phyloP scores from a whole-genome alignment of 495 filamentous ascomycete genomes.

The Tuber microsphaerosporum region DNA sequence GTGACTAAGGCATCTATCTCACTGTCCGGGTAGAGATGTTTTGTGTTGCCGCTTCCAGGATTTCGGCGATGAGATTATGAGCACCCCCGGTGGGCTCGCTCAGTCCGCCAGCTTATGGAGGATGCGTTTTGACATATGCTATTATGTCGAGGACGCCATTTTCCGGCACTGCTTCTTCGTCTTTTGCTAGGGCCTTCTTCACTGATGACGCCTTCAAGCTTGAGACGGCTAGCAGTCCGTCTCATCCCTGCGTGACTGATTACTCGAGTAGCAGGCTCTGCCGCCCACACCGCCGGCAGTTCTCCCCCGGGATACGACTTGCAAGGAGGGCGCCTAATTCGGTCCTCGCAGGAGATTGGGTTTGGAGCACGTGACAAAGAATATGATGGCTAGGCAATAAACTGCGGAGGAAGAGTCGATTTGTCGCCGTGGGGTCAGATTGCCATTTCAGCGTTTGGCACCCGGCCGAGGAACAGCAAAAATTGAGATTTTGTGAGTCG shows the following conservation, averaged over 20 bases:
- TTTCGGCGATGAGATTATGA: background rate
- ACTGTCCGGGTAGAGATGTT: background rate
- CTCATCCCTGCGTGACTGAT: background rate
- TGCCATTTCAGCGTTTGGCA: background rate
- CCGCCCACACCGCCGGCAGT: background rate
- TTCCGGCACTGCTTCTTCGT: background rate
- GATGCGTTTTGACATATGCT: constrained; percentile 5
- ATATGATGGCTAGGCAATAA: background rate
- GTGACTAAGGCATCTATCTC: background rate
- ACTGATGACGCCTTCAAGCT: background rate
- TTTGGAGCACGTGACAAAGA: constrained; percentile 1
- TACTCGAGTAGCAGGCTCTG: constrained; percentile 7
- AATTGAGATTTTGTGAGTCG: background rate
- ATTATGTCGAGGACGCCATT: constrained; percentile 10
- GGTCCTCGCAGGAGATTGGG: background rate
- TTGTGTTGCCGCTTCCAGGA: background rate
- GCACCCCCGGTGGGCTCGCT: background rate
- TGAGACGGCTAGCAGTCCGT: constrained; percentile 7
- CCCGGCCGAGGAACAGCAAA: background rate
- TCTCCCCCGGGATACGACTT: background rate
- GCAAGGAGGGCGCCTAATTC: background rate
- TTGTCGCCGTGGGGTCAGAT: constrained; percentile 3
- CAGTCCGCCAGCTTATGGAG: background rate
- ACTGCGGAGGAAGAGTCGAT: background rate
- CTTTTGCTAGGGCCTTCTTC: background rate